A percentile compares a stretch with the other conserved stretches of the same genome.
Evolutionary conservation across 1,284 basidiomycete genomes (phyloP).

Genomic region (Puccinia hordei): DNA sequence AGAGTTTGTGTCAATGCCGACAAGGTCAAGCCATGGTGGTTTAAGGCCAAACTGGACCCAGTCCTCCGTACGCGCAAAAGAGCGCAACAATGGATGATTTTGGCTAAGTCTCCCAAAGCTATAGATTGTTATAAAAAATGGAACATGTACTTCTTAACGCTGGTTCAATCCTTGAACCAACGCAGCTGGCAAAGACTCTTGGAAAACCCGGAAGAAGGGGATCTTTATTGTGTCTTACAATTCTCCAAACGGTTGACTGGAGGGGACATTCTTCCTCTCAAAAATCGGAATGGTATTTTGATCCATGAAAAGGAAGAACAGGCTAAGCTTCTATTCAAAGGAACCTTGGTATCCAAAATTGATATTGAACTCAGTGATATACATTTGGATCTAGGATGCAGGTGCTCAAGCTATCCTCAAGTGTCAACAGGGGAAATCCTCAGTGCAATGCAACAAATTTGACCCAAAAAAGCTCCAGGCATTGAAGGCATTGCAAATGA

Average conservation of each 20-base stretch:
- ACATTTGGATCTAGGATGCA: too few relatives aligned
- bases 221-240: not conserved
- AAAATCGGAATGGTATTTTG: not conserved
- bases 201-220: too few relatives aligned
- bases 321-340: slow-evolving; percentile 12
- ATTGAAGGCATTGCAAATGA: slow-evolving; percentile 21
- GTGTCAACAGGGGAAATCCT: too few relatives aligned
- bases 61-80: not conserved
- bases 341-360: slow-evolving; percentile 25
- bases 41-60: slow-evolving; percentile 12
- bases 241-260: not conserved
- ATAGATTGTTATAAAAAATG: not conserved
- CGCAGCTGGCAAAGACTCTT: slow-evolving; percentile 15
- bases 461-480: not conserved
- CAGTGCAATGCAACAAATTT: not conserved
- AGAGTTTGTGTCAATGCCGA: not conserved
- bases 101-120: slow-evolving; percentile 4
- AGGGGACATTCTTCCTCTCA: slow-evolving; percentile 4
- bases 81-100: not conserved
- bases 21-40: slow-evolving; percentile 26
- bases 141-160: not conserved
- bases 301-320: not conserved
- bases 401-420: too few relatives aligned
- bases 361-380: too few relatives aligned
- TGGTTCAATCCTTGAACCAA: not conserved